Base-by-base conservation (phyloP, 192 early-diverging fungal genomes). In the Dissophora globulifera region DNA sequence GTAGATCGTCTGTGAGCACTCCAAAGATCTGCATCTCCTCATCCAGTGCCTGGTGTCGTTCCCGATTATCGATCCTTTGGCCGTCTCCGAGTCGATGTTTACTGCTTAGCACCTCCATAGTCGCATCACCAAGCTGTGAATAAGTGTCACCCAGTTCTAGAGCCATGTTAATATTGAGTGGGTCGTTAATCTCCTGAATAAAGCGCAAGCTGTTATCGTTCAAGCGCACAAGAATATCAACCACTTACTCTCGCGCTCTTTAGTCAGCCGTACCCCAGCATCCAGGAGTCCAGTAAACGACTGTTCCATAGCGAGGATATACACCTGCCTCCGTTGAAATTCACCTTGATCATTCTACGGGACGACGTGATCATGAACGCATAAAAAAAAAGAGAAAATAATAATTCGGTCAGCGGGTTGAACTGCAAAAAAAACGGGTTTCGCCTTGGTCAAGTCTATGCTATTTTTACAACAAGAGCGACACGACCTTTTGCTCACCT, bases 11-110 rank as follows among this genome's bases (percentile, higher is more conserved):
- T 49, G 82, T 68, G 5, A 85, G 40, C 20, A 85, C 62, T 20
- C 84, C 84, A 78, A 85, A 83, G 17, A 85, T 55, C 51, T 82
- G 84, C 79, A 85, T 79, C 27, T 78, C 78, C 25, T 76, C 60
- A 48, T 83, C 84, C 43, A 82, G 42, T 8, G 63, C 72, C 19
- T 82, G 68, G 27, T 85, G 84, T 5, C 63, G 58, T 17, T 85
- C 84, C 12, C 69, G 76, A 46, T 79, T 64, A 29, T 82, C 69
- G 16, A 74, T 67, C 40, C 72, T 60, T 7, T 78, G 55, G 20
- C 80, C 83, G n/a, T 80, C 64, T 22, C 83, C 83, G 10, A 85
- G 67, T 32, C 76, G 75, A 54, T 85, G 66, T 50, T 85, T 85
- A 50, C 83, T 85, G 29, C 82, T 81, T 11, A 80, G 62, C 0